Evolutionary conservation across 1,139 yeast species (phyloP), one percentile per base, ranked within the genome.

Genomic region (Geotrichum restrictum): DNA sequence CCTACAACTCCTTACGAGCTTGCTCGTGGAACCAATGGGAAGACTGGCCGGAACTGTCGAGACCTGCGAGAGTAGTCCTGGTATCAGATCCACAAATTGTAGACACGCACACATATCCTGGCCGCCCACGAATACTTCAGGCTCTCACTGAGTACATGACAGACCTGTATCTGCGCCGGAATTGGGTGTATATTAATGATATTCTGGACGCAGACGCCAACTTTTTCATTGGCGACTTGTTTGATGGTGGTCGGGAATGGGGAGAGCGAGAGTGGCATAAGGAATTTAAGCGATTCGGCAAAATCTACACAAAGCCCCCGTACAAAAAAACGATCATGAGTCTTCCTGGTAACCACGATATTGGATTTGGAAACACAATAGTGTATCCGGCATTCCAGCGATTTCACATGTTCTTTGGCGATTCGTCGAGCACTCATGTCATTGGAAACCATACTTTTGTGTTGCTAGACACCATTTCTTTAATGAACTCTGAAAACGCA

Each of bases 171-270:
- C 81, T 88, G 56, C 82, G 81, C 59, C 74, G 94, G 57, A 89
- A 91, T 63, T 86, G 89, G 78, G 77, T 77, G 55, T 74, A 76
- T 53, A 72, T 86, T 48, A 84, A 86, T 59, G 62, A 70, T 7
- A 60, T 70, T 2, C 74, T 93, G 51, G 80, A 82, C 47, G 96
- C 98, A 0, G 85, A 91, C 62, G 74, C 88, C 2, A 81, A 82
- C 1, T 69, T 91, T 4, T 93, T 88, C 64, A 71, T 93, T 44
- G 98, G 98, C 0, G 98, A 93, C 65, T 69, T 91, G 55, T 88
- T 91, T 64, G 98, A 93, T 68, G 98, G 98, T 13, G 98, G 98
- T 0, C 75, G 98, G 54, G 88, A 87, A 57, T 89, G 96, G 95
- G 19, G 18, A 10, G 81, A 82, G 60, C 73, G 70, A 3, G 73